Conservation (phyloP, 768 basidiomycete species). For the Leccinum subgranulosum region DNA sequence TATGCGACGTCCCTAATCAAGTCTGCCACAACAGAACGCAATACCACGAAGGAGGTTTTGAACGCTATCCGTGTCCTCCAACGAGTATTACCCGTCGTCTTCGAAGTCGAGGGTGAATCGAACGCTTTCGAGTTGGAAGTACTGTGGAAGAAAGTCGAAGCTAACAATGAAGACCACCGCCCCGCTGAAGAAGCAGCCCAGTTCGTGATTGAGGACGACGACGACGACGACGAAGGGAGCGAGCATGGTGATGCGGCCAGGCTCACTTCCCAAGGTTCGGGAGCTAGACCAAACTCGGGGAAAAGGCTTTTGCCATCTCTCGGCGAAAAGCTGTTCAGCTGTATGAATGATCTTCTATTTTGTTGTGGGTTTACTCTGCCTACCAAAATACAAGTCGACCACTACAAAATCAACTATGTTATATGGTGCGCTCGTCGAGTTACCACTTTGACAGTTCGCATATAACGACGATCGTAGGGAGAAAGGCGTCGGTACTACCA, state of each 20-base stretch:
- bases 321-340: constrained; percentile 75
- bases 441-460: constrained; percentile 1
- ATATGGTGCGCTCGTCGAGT: constrained; percentile 64
- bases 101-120: constrained; percentile 72
- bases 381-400: constrained; percentile 67
- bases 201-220: constrained; percentile 90
- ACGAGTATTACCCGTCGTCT: constrained; percentile 86
- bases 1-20: constrained; percentile 73
- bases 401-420: constrained; percentile 80
- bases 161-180: constrained; percentile 34
- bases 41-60: constrained; percentile 80
- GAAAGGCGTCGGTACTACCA: constrained; percentile 89
- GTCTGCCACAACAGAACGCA: constrained; percentile 50
- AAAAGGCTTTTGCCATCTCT: constrained; percentile 67
- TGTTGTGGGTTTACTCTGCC: constrained; percentile 94
- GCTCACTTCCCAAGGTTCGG: constrained; percentile 11
- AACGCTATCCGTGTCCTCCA: constrained; percentile 92
- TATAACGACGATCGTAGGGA: constrained; percentile 55
- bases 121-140: constrained; percentile 74
- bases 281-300: constrained; percentile 32
- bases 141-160: constrained; percentile 73
- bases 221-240: constrained; percentile 37
- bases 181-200: constrained; percentile 43
- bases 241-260: constrained; percentile 38
- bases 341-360: constrained; percentile 83